Conservation (phyloP, 2,329 filamentous ascomycete species). For the Aschersonia sp. region DNA sequence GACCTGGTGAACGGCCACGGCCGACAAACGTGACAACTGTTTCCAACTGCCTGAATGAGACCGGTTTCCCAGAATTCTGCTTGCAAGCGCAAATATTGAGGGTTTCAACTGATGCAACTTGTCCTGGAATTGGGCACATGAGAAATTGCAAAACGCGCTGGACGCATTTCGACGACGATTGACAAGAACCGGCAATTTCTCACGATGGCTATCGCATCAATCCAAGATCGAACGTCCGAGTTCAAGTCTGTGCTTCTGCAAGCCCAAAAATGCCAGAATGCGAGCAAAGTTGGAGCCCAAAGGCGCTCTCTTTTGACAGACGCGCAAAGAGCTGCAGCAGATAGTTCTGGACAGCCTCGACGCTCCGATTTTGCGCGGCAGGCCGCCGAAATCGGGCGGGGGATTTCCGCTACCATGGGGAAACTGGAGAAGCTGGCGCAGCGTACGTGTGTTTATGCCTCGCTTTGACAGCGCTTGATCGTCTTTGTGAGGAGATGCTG, state of each 20-base stretch:
- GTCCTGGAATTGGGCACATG: no score
- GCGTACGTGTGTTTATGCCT: slow-evolving; percentile 30
- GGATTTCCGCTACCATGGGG: slow-evolving; percentile 83
- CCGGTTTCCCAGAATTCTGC: no score
- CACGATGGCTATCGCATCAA: slow-evolving; percentile 54
- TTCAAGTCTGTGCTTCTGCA: slow-evolving; percentile 84
- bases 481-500: slow-evolving; percentile 1
- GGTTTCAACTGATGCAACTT: no score
- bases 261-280: slow-evolving; percentile 65
- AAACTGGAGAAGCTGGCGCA: slow-evolving; percentile 91
- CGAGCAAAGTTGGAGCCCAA: slow-evolving; percentile 64
- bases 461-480: background rate
- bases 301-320: slow-evolving; percentile 67
- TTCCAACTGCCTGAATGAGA: no score
- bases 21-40: no score
- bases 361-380: slow-evolving; percentile 86
- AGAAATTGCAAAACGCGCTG: slow-evolving; percentile 14
- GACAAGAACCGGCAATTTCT: background rate
- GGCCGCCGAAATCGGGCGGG: slow-evolving; percentile 81
- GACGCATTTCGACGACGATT: slow-evolving; percentile 13
- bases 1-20: no score
- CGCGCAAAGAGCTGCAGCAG: slow-evolving; percentile 51
- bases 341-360: slow-evolving; percentile 37
- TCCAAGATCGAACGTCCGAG: slow-evolving; percentile 93
- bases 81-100: no score